These are phyloP conservation scores for Leptomonas pyrrhocoris DNA, from an alignment of 208 protist genomes.

Conservation along the genomic window DNA sequence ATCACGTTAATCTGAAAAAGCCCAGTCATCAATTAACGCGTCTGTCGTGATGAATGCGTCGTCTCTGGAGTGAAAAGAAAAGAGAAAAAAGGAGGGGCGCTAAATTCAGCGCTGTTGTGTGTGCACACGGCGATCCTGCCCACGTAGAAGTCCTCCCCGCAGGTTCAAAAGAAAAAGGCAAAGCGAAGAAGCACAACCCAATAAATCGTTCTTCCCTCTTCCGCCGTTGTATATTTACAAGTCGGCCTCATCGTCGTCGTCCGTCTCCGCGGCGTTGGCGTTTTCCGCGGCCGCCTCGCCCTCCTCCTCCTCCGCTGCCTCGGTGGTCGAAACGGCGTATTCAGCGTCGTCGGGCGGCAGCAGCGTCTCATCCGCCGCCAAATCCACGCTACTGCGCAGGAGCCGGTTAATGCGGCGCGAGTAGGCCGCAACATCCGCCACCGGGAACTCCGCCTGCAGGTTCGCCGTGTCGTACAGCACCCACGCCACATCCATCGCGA, in stretches of 20 bases:
- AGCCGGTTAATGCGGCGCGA: conserved; percentile 88
- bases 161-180: too few relatives aligned
- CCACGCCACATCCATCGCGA: conserved; percentile 87
- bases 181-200: too few relatives aligned
- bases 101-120: too few relatives aligned
- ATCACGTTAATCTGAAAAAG: not conserved
- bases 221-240: too few relatives aligned
- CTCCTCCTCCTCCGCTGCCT: conserved; percentile 36
- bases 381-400: conserved; percentile 83
- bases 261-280: conserved; percentile 5
- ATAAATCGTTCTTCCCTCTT: too few relatives aligned
- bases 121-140: too few relatives aligned
- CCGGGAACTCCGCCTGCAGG: conserved; percentile 94
- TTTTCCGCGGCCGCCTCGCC: not conserved
- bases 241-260: conserved; percentile 32
- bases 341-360: conserved; percentile 80
- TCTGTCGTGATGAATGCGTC: not conserved
- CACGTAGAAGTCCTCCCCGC: too few relatives aligned
- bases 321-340: conserved; percentile 54
- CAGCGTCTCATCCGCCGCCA: conserved; percentile 68
- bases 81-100: not conserved
- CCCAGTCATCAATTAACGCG: not conserved
- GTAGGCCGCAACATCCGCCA: conserved; percentile 79
- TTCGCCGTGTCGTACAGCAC: conserved; percentile 97
- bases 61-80: not conserved